Conservation (phyloP, 2,329 filamentous ascomycete genomes). For the Neurospora crassa region DNA sequence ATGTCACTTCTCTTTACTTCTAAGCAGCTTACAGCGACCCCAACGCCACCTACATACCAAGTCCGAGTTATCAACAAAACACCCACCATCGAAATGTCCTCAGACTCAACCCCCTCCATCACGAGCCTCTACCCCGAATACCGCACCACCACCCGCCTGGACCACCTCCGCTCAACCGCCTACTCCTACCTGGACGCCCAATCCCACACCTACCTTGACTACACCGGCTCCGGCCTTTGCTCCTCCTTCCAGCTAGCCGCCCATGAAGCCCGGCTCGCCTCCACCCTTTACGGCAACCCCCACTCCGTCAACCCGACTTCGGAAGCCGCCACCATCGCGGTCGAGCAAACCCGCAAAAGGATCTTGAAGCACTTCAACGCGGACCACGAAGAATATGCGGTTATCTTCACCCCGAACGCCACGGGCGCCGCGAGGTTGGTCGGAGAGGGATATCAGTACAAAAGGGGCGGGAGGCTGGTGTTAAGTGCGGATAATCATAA, state of each 20-base stretch:
- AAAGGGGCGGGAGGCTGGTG: slow-evolving; percentile 19
- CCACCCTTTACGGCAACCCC: slow-evolving; percentile 29
- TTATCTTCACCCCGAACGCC: slow-evolving; percentile 32
- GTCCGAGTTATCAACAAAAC: not conserved
- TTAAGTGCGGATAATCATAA: slow-evolving; percentile 31
- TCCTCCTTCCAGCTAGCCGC: slow-evolving; percentile 24
- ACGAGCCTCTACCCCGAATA: slow-evolving; percentile 25
- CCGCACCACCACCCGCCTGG: slow-evolving; percentile 20
- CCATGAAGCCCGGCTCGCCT: slow-evolving; percentile 22
- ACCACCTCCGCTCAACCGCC: slow-evolving; percentile 23
- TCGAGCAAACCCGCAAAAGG: slow-evolving; percentile 23
- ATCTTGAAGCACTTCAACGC: slow-evolving; percentile 27
- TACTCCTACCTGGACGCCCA: slow-evolving; percentile 29
- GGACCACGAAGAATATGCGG: slow-evolving; percentile 27
- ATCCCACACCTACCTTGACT: slow-evolving; percentile 31
- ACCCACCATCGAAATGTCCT: not conserved
- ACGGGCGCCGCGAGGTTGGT: slow-evolving; percentile 29
- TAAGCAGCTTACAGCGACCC: not conserved
- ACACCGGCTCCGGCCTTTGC: slow-evolving; percentile 29
- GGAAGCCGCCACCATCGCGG: slow-evolving; percentile 23
- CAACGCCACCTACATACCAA: not conserved
- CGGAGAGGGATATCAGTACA: slow-evolving; percentile 30
- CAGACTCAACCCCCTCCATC: not conserved
- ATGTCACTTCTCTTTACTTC: not conserved
- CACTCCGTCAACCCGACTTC: slow-evolving; percentile 30